A percentile compares a stretch with the other conserved stretches of the same genome.
phyloP scores from a whole-genome alignment of 495 filamentous ascomycete species.

The Platismatia glauca region DNA sequence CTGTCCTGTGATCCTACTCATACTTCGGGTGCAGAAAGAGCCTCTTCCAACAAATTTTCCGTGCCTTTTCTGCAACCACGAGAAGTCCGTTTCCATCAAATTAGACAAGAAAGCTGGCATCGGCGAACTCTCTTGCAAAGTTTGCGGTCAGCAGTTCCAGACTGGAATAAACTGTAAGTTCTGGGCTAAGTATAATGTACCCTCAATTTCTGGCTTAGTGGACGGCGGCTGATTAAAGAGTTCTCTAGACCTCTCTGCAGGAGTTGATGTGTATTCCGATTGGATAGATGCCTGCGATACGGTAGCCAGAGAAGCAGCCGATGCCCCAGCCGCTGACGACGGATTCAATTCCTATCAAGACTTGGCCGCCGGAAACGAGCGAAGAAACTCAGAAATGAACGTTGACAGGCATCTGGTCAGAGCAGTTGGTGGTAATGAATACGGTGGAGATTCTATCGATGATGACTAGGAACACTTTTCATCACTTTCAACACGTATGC shows the following conservation, averaged over 20 bases:
- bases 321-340: constrained; percentile 35
- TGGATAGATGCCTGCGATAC: constrained; percentile 97
- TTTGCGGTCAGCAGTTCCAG: constrained; percentile 89
- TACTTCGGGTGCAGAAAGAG: constrained; percentile 51
- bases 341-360: constrained; percentile 27
- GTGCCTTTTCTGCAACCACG: constrained; percentile 98
- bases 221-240: background rate
- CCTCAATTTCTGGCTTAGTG: background rate
- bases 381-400: constrained; percentile 24
- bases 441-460: constrained; percentile 22
- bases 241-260: constrained; percentile 64
- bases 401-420: constrained; percentile 21
- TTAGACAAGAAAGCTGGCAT: constrained; percentile 85
- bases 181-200: background rate
- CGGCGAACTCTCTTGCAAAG: constrained; percentile 76
- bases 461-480: constrained; percentile 25
- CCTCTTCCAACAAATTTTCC: constrained; percentile 80
- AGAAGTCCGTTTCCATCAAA: constrained; percentile 78
- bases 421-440: constrained; percentile 25
- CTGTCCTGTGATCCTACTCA: constrained; percentile 7
- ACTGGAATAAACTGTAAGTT: constrained; percentile 81
- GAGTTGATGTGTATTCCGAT: constrained; percentile 93
- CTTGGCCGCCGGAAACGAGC: constrained; percentile 22
- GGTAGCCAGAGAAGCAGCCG: constrained; percentile 53
- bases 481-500: background rate